These are phyloP conservation scores for Chalaropsis ovoidea DNA, from an alignment of 2,329 filamentous ascomycete genomes.

Conservation along the genomic window DNA sequence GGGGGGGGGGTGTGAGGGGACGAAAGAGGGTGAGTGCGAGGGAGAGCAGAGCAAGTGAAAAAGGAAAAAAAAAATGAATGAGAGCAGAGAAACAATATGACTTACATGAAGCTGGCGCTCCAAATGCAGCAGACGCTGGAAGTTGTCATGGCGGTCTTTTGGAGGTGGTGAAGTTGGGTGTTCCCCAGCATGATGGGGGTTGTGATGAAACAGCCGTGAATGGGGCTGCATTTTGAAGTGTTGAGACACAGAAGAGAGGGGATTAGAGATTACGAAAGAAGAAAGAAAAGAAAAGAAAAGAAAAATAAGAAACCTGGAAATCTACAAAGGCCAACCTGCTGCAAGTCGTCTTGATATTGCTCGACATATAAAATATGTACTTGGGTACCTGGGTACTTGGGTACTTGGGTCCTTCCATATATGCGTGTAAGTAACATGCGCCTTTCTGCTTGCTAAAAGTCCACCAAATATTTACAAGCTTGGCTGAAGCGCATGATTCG, in stretches of 20 bases:
- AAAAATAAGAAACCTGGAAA: too few species aligned
- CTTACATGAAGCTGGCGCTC: constrained; percentile 21
- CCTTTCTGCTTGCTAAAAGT: too few species aligned
- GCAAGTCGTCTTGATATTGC: background rate
- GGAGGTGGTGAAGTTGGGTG: background rate
- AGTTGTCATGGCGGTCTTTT: constrained; percentile 16
- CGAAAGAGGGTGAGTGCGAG: background rate
- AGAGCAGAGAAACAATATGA: background rate
- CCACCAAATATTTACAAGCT: too few species aligned
- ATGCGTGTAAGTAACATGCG: too few species aligned
- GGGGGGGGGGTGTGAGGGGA: background rate
- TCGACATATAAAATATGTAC: background rate
- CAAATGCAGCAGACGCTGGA: constrained; percentile 19
- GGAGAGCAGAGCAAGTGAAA: background rate
- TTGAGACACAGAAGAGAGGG: background rate
- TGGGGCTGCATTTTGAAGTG: background rate
- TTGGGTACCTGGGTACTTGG: too few species aligned
- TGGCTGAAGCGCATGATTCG: background rate
- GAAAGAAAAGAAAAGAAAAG: background rate
- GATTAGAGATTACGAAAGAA: background rate
- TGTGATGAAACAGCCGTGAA: background rate
- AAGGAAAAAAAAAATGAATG: background rate
- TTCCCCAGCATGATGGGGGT: background rate
- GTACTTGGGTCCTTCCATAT: too few species aligned
- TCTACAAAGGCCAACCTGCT: background rate